Percentiles rank a stretch among this genome's conserved stretches.
Evolutionary conservation across 2,329 filamentous ascomycete genomes (phyloP).

Genomic region (Aspergillus terreus): DNA sequence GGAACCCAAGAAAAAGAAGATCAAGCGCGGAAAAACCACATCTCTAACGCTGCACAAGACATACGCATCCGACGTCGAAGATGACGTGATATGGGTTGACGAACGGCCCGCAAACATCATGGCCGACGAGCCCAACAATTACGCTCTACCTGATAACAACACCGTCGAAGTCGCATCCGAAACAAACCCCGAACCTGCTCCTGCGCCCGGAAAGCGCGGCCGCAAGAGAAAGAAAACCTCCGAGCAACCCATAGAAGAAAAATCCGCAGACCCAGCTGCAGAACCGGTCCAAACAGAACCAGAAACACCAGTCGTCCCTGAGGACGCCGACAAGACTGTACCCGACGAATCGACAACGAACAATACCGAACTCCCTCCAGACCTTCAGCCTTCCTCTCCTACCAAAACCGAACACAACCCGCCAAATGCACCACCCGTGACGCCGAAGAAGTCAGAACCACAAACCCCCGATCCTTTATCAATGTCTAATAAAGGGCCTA

Average conservation of each 20-base stretch:
- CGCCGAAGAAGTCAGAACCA: slow-evolving; percentile 11
- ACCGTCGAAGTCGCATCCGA: neutral
- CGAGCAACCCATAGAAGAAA: slow-evolving; percentile 20
- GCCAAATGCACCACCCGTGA: slow-evolving; percentile 6
- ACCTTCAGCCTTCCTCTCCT: neutral
- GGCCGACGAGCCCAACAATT: neutral
- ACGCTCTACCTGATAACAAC: neutral
- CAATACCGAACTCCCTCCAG: neutral
- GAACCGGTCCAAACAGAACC: slow-evolving; percentile 1
- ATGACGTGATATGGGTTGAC: slow-evolving; percentile 42
- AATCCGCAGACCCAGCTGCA: slow-evolving; percentile 6
- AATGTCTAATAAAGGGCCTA: slow-evolving; percentile 20
- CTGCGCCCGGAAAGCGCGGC: slow-evolving; percentile 40
- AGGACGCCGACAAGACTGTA: neutral
- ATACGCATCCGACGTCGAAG: slow-evolving; percentile 30
- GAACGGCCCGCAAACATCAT: slow-evolving; percentile 12
- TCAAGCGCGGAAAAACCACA: slow-evolving; percentile 43
- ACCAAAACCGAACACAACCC: neutral
- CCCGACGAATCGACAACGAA: neutral
- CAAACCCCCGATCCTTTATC: slow-evolving; percentile 5
- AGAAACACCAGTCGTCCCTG: neutral
- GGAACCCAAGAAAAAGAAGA: slow-evolving; percentile 39
- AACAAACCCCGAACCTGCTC: neutral
- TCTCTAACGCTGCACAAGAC: slow-evolving; percentile 30
- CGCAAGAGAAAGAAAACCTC: slow-evolving; percentile 38